A percentile compares a stretch with the other conserved stretches of the same genome.
phyloP scores from a whole-genome alignment of 2,329 filamentous ascomycete species.

The Ophiostoma tasmaniense region DNA sequence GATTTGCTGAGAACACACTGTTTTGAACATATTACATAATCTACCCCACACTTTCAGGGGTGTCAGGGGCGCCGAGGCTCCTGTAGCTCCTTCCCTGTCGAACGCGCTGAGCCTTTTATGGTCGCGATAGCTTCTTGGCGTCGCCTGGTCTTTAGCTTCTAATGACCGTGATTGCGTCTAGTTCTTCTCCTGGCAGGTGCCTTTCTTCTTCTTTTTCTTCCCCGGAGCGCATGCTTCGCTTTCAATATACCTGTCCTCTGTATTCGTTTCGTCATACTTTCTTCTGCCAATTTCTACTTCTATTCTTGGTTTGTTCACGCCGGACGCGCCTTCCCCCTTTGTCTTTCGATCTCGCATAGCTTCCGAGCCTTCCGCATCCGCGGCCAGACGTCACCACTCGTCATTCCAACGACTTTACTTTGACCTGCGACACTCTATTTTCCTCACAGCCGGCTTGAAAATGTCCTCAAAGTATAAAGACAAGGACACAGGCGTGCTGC shows the following conservation, averaged over 20 bases:
- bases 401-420: background rate
- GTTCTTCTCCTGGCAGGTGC: background rate
- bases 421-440: background rate
- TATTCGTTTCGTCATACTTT: background rate
- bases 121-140: background rate
- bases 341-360: background rate
- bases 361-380: conserved; percentile 1
- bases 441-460: background rate
- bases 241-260: background rate
- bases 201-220: background rate
- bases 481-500: conserved; percentile 51
- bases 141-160: background rate
- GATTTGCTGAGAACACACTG: background rate
- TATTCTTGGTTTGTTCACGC: background rate
- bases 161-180: background rate
- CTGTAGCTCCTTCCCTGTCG: background rate
- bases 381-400: background rate
- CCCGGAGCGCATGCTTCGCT: background rate
- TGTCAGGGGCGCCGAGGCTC: conserved; percentile 1
- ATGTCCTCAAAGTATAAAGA: conserved; percentile 44
- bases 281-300: no score
- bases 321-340: background rate
- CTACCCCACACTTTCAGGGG: background rate
- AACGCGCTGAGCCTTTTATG: conserved; percentile 1
- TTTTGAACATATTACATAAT: background rate